These are phyloP conservation scores for Tricladium varicosporioides DNA, from an alignment of 2,329 filamentous ascomycete species.

Conservation along the genomic window DNA sequence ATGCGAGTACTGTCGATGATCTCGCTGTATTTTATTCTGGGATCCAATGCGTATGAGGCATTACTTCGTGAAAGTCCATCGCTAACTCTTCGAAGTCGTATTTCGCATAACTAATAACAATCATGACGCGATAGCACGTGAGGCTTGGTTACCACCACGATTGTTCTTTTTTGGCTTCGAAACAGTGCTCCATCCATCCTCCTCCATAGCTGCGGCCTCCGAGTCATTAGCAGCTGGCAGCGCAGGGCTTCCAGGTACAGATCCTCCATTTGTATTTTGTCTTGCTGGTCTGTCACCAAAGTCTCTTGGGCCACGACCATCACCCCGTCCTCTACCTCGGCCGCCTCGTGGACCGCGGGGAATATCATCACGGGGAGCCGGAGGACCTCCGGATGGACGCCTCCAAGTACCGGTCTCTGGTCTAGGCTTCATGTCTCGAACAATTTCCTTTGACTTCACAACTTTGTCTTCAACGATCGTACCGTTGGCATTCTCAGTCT, in stretches of 20 bases:
- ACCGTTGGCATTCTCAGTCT: slow-evolving; percentile 36
- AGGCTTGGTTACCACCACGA: slow-evolving; percentile 33
- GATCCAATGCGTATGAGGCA: slow-evolving; percentile 6
- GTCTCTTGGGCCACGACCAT: slow-evolving; percentile 37
- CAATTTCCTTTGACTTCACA: slow-evolving; percentile 44
- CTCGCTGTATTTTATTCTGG: neutral
- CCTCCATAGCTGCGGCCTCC: slow-evolving; percentile 44
- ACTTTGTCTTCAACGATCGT: slow-evolving; percentile 48
- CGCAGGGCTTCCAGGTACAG: slow-evolving; percentile 43
- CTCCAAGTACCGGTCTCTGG: slow-evolving; percentile 63
- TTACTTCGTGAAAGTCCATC: slow-evolving; percentile 3
- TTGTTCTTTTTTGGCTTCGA: slow-evolving; percentile 37
- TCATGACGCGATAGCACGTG: slow-evolving; percentile 35
- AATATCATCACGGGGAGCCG: slow-evolving; percentile 38
- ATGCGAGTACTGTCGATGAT: slow-evolving; percentile 7
- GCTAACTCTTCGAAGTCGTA: slow-evolving; percentile 4
- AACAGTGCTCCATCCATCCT: slow-evolving; percentile 66
- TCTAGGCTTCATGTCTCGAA: slow-evolving; percentile 51
- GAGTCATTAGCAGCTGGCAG: slow-evolving; percentile 36
- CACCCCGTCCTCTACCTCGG: slow-evolving; percentile 43
- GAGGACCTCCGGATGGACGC: slow-evolving; percentile 44
- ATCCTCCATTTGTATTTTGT: slow-evolving; percentile 39
- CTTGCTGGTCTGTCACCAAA: slow-evolving; percentile 27
- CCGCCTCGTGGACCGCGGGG: slow-evolving; percentile 42
- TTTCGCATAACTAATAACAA: slow-evolving; percentile 12